Evolutionary conservation across 2,329 filamentous ascomycete genomes (phyloP).

Genomic region (Colletotrichum theobromicola): DNA sequence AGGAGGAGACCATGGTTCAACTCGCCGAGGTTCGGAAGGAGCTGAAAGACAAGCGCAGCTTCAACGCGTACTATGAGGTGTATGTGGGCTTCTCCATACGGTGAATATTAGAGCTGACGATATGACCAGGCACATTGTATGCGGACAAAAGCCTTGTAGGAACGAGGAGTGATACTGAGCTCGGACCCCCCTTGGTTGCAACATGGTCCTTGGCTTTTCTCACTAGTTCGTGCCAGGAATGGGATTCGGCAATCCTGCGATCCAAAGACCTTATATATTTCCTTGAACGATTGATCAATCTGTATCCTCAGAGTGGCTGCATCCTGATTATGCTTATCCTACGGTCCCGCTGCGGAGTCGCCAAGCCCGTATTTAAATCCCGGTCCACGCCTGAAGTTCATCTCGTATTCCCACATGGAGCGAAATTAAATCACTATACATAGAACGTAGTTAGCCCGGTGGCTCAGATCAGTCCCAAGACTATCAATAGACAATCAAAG

Average conservation of each 20-base stretch:
- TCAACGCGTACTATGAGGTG: not conserved
- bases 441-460: not conserved
- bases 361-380: not conserved
- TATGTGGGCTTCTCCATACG: not conserved
- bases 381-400: not conserved
- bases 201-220: too few relatives aligned
- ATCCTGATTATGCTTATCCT: not conserved
- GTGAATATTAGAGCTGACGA: not conserved
- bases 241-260: too few relatives aligned
- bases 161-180: not conserved
- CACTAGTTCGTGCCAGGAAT: too few relatives aligned
- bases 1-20: not conserved
- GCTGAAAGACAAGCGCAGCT: not conserved
- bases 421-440: not conserved
- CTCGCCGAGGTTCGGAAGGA: not conserved
- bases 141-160: not conserved
- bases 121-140: not conserved
- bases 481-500: not conserved
- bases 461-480: not conserved
- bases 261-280: too few relatives aligned
- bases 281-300: not conserved
- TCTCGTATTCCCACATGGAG: not conserved
- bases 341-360: accelerated
- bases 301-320: not conserved
- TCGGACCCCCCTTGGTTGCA: too few relatives aligned